phyloP scores from a whole-genome alignment of 352 stramenopile genomes.

The Globisporangium cystogenes region DNA sequence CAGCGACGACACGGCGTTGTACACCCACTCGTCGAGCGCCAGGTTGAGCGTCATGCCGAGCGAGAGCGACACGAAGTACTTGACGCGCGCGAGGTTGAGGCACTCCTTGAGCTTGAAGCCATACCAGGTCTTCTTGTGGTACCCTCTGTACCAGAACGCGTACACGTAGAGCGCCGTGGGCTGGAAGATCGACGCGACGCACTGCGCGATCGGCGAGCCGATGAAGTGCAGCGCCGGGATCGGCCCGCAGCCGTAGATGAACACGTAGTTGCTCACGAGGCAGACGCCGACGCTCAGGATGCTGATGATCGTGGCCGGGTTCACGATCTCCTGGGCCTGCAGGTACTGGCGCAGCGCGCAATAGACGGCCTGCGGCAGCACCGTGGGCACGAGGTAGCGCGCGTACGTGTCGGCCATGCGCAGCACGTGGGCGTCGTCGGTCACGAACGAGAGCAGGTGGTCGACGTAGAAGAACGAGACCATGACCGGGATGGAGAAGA shows the following conservation, averaged over 20 bases:
- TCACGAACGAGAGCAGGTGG: slow-evolving; percentile 55
- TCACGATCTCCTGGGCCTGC: slow-evolving; percentile 75
- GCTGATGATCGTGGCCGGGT: slow-evolving; percentile 74
- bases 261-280: slow-evolving; percentile 62
- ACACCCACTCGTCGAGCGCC: slow-evolving; percentile 75
- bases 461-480: slow-evolving; percentile 83
- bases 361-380: slow-evolving; percentile 68
- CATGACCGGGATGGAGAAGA: slow-evolving; percentile 70
- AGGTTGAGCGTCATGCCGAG: slow-evolving; percentile 77
- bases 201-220: slow-evolving; percentile 67
- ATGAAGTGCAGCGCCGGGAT: slow-evolving; percentile 62
- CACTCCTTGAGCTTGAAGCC: slow-evolving; percentile 50
- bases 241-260: slow-evolving; percentile 72
- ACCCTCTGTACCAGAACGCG: slow-evolving; percentile 73
- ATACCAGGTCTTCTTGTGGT: slow-evolving; percentile 79
- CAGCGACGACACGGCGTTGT: slow-evolving; percentile 70
- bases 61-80: slow-evolving; percentile 57
- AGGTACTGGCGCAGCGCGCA: slow-evolving; percentile 74
- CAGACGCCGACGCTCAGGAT: slow-evolving; percentile 61
- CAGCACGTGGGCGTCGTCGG: slow-evolving; percentile 57
- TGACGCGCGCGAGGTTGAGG: slow-evolving; percentile 59
- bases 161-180: slow-evolving; percentile 60
- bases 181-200: slow-evolving; percentile 68
- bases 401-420: slow-evolving; percentile 61
- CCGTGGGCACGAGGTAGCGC: slow-evolving; percentile 44